Evolutionary conservation across 228 moss, liverwort and hornwort species (phyloP).

Genomic region (Sphagnum magellanicum): DNA sequence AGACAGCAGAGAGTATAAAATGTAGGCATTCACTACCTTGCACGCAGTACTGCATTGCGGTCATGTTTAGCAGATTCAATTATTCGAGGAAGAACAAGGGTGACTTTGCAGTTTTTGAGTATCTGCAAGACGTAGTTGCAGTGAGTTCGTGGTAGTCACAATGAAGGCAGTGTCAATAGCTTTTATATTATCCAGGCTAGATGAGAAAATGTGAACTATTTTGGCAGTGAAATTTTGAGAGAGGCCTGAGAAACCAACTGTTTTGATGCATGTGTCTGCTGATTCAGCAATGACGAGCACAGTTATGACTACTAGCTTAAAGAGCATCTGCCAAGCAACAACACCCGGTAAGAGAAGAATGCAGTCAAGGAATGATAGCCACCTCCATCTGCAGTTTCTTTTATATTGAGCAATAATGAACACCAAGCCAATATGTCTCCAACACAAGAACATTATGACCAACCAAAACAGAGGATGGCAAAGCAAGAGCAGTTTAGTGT

Average conservation of each 20-base stretch:
- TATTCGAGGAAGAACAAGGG: constrained; percentile 80
- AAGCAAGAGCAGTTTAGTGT: background rate
- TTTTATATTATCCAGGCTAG: background rate
- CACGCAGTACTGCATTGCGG: constrained; percentile 84
- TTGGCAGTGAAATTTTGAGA: background rate
- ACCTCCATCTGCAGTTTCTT: no score
- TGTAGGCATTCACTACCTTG: constrained; percentile 38
- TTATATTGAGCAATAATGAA: no score
- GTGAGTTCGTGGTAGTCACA: no score
- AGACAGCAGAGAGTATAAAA: background rate
- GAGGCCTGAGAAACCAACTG: constrained; percentile 28
- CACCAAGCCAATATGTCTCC: no score
- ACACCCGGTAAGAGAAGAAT: background rate
- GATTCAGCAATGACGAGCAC: constrained; percentile 97
- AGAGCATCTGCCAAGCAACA: constrained; percentile 55
- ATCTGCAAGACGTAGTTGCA: constrained; percentile 30
- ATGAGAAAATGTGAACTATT: background rate
- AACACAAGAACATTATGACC: no score
- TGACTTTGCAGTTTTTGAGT: constrained; percentile 75
- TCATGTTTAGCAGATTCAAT: constrained; percentile 95
- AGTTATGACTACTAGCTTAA: constrained; percentile 97
- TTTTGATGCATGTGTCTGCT: constrained; percentile 95
- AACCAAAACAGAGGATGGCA: background rate
- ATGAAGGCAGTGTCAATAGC: no score
- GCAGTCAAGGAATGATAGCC: background rate